Conservation (phyloP, 1,139 yeast species). For the Diutina neorugosa region DNA sequence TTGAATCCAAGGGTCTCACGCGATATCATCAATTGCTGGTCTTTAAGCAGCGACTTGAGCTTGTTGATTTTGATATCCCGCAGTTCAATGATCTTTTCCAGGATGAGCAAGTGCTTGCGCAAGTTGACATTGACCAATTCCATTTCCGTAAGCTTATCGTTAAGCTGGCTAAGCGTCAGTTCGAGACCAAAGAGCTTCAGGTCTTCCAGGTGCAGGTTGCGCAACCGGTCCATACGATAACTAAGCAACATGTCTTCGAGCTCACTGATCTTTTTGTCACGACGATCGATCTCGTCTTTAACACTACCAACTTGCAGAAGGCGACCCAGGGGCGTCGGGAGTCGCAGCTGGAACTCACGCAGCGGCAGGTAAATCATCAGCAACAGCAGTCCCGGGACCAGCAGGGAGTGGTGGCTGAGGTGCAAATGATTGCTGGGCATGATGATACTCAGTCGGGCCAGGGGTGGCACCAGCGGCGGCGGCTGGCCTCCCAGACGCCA, state of each 20-base stretch:
- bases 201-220: constrained; percentile 32
- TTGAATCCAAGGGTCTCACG: constrained; percentile 46
- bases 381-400: constrained; percentile 3
- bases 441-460: not conserved
- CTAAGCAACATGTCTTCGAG: constrained; percentile 25
- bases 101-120: constrained; percentile 31
- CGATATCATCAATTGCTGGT: constrained; percentile 37
- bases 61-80: constrained; percentile 48
- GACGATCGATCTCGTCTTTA: constrained; percentile 18
- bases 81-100: constrained; percentile 47
- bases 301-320: constrained; percentile 4
- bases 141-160: constrained; percentile 27
- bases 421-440: not conserved
- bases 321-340: not conserved
- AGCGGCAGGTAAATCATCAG: constrained; percentile 3
- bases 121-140: constrained; percentile 26
- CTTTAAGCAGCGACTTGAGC: constrained; percentile 38
- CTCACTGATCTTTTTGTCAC: constrained; percentile 25
- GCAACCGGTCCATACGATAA: constrained; percentile 24
- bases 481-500: constrained; percentile 2
- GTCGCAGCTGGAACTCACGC: constrained; percentile 1
- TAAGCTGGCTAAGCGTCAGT: constrained; percentile 24
- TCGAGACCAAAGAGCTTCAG: constrained; percentile 29
- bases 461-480: constrained; percentile 4
- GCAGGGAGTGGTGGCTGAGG: not conserved